These are phyloP conservation scores for Cryptococcus sp. DNA, from an alignment of 1,284 basidiomycete species.

Conservation along the genomic window DNA sequence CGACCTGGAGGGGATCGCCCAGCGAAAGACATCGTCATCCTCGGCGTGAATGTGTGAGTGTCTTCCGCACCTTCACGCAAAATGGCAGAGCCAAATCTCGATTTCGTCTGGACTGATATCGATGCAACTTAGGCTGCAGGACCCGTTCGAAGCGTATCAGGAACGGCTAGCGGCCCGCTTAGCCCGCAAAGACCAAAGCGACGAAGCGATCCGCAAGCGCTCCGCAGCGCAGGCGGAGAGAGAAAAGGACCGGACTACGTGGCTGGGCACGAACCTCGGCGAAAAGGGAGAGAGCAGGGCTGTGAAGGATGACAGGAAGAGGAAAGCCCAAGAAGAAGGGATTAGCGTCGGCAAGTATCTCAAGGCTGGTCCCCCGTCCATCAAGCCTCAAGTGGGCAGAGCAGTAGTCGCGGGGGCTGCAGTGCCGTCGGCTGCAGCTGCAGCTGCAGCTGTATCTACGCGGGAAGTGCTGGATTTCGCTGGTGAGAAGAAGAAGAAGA, in stretches of 20 bases:
- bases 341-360: constrained; percentile 56
- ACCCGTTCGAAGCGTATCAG: constrained; percentile 57
- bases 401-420: constrained; percentile 3
- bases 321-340: constrained; percentile 40
- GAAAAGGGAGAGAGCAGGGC: constrained; percentile 42
- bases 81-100: too few relatives aligned
- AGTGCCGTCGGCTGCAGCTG: too few relatives aligned
- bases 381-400: constrained; percentile 4
- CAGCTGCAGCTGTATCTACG: background rate
- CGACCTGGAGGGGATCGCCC: constrained; percentile 86
- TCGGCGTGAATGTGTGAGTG: constrained; percentile 48
- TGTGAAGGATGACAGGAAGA: constrained; percentile 37
- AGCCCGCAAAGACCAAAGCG: constrained; percentile 45
- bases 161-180: constrained; percentile 49
- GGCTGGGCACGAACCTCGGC: constrained; percentile 54
- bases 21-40: constrained; percentile 69
- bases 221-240: constrained; percentile 48
- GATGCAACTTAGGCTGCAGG: constrained; percentile 49
- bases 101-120: background rate
- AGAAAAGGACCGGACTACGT: constrained; percentile 55
- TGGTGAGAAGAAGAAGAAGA: constrained; percentile 53
- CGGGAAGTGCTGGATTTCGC: constrained; percentile 39
- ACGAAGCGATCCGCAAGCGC: constrained; percentile 46
- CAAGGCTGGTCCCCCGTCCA: constrained; percentile 12
- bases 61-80: background rate